Conservation (phyloP, 306 rosid species). For the Castanea crenata region DNA sequence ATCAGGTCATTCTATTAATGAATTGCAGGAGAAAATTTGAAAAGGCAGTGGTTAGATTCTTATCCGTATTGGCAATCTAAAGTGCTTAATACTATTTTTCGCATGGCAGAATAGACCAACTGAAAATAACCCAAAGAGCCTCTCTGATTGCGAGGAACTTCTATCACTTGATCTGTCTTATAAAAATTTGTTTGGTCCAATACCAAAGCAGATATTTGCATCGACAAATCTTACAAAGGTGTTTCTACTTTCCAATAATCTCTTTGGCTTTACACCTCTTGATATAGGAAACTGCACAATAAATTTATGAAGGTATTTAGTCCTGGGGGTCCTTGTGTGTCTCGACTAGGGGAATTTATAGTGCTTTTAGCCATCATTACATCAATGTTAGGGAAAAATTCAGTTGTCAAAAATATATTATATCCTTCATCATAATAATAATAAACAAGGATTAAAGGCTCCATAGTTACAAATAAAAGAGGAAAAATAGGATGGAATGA, state of each 20-base stretch:
- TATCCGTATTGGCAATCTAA: constrained; percentile 52
- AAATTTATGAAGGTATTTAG: no score
- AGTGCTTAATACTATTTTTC: constrained; percentile 62
- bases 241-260: constrained; percentile 64
- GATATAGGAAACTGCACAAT: constrained; percentile 69
- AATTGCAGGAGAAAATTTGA: no score
- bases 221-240: constrained; percentile 64
- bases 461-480: no score
- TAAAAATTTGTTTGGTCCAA: constrained; percentile 58
- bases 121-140: constrained; percentile 69
- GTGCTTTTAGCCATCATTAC: no score
- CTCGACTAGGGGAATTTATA: no score
- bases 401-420: no score
- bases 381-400: no score
- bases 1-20: no score
- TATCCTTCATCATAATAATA: no score
- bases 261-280: constrained; percentile 72
- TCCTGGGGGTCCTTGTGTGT: no score
- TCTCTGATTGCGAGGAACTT: constrained; percentile 60
- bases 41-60: constrained; percentile 29
- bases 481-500: no score
- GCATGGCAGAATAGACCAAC: constrained; percentile 74
- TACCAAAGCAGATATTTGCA: constrained; percentile 58
- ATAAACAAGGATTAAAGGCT: no score
- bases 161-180: constrained; percentile 73